phyloP scores from a whole-genome alignment of 2,329 filamentous ascomycete genomes.

The Fusarium domesticum region DNA sequence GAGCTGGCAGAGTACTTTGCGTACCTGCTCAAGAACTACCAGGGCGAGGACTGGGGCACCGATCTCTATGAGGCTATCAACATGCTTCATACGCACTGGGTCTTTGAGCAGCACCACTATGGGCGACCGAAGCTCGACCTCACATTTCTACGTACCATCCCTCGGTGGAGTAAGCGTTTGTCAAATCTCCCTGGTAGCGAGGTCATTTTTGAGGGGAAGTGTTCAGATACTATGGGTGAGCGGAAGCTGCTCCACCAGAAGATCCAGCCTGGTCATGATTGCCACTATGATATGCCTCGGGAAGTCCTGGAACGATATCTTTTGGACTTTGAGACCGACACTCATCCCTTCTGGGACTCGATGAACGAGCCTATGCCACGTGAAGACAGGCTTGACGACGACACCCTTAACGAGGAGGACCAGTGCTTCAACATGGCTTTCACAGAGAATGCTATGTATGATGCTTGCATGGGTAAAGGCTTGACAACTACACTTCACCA shows the following conservation, averaged over 20 bases:
- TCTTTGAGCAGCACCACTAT: conserved; percentile 38
- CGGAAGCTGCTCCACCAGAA: conserved; percentile 15
- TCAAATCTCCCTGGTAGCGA: conserved; percentile 23
- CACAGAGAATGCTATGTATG: conserved; percentile 37
- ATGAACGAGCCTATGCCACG: neutral
- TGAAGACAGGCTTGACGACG: conserved; percentile 1
- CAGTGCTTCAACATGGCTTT: conserved; percentile 32
- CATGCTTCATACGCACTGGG: conserved; percentile 35
- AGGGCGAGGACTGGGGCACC: conserved; percentile 29
- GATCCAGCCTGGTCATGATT: conserved; percentile 17
- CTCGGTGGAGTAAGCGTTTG: conserved; percentile 26
- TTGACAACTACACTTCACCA: conserved; percentile 18
- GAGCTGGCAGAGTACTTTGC: conserved; percentile 41
- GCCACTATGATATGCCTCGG: conserved; percentile 24
- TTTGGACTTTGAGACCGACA: conserved; percentile 11
- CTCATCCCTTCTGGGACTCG: conserved; percentile 8
- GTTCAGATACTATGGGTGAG: conserved; percentile 6
- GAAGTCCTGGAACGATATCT: conserved; percentile 14
- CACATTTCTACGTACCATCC: conserved; percentile 20
- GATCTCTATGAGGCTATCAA: conserved; percentile 31
- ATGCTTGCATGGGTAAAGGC: conserved; percentile 30
- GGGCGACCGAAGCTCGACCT: conserved; percentile 26
- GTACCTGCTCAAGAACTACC: conserved; percentile 29
- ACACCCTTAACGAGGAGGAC: neutral
- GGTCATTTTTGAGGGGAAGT: conserved; percentile 1